Conservation (phyloP, 176 grass and related monocot species). For the Carex littledalei region DNA sequence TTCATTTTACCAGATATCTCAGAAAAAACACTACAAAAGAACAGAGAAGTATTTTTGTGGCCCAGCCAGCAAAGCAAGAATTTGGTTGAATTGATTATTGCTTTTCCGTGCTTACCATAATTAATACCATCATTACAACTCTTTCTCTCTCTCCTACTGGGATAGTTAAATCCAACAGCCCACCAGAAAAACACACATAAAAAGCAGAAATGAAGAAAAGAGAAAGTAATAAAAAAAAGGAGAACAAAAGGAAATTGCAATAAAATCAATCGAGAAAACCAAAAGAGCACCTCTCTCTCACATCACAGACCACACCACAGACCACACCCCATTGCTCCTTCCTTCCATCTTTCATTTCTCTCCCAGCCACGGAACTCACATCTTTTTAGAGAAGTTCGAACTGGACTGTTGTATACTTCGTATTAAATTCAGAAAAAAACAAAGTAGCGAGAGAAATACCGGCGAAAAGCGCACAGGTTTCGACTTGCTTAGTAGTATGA, state of each 20-base stretch:
- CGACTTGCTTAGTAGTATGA: not conserved
- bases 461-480: not conserved
- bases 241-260: not conserved
- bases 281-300: not conserved
- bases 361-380: not conserved
- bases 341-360: slow-evolving; percentile 11
- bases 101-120: slow-evolving; percentile 18
- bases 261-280: not conserved
- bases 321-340: not conserved
- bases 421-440: not conserved
- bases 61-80: slow-evolving; percentile 11
- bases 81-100: slow-evolving; percentile 17
- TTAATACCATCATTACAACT: slow-evolving; percentile 18
- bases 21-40: not conserved
- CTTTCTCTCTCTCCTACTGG: not conserved
- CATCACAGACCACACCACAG: not conserved
- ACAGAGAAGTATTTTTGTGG: not conserved
- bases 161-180: not conserved
- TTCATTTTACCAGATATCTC: not conserved
- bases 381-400: too few species aligned
- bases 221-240: not conserved
- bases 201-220: not conserved
- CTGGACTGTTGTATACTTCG: too few species aligned
- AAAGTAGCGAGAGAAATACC: not conserved
- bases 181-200: not conserved